Conservation (phyloP, 2,329 filamentous ascomycete genomes). For the Colletotrichum cuscutae region DNA sequence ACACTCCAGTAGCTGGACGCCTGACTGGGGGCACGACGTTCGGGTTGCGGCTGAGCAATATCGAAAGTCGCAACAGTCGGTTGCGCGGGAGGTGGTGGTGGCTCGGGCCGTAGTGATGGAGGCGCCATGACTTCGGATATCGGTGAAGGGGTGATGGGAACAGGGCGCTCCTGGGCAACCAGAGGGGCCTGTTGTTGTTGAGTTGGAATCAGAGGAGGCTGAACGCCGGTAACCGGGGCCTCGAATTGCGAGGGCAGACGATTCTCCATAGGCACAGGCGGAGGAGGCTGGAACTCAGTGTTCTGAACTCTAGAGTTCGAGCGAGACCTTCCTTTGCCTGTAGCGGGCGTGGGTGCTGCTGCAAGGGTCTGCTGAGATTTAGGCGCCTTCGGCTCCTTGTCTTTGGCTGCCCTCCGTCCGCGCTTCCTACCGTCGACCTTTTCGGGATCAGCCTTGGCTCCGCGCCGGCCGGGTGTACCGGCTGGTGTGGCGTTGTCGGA, state of each 20-base stretch:
- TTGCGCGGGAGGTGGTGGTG: slow-evolving; percentile 57
- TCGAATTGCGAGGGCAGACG: slow-evolving; percentile 58
- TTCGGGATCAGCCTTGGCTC: slow-evolving; percentile 55
- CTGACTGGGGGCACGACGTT: slow-evolving; percentile 65
- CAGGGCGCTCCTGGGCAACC: slow-evolving; percentile 46
- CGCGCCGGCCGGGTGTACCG: slow-evolving; percentile 67
- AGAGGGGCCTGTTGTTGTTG: slow-evolving; percentile 36
- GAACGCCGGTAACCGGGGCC: slow-evolving; percentile 51
- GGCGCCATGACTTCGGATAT: slow-evolving; percentile 67
- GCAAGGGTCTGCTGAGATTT: slow-evolving; percentile 53
- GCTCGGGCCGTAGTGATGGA: slow-evolving; percentile 66
- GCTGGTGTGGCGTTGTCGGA: slow-evolving; percentile 68
- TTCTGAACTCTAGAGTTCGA: slow-evolving; percentile 63
- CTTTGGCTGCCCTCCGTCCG: slow-evolving; percentile 51
- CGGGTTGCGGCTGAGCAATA: slow-evolving; percentile 54
- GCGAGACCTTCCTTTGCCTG: slow-evolving; percentile 61
- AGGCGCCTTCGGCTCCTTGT: slow-evolving; percentile 54
- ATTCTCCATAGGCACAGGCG: slow-evolving; percentile 51
- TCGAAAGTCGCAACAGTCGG: slow-evolving; percentile 63
- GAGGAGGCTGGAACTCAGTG: slow-evolving; percentile 51
- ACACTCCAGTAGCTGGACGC: slow-evolving; percentile 91
- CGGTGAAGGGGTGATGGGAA: slow-evolving; percentile 46
- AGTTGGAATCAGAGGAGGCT: slow-evolving; percentile 52
- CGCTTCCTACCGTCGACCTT: slow-evolving; percentile 54
- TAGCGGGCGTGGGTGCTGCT: slow-evolving; percentile 52